Evolutionary conservation across 768 basidiomycete genomes (phyloP).

Genomic region (Amanita polypyramis): DNA sequence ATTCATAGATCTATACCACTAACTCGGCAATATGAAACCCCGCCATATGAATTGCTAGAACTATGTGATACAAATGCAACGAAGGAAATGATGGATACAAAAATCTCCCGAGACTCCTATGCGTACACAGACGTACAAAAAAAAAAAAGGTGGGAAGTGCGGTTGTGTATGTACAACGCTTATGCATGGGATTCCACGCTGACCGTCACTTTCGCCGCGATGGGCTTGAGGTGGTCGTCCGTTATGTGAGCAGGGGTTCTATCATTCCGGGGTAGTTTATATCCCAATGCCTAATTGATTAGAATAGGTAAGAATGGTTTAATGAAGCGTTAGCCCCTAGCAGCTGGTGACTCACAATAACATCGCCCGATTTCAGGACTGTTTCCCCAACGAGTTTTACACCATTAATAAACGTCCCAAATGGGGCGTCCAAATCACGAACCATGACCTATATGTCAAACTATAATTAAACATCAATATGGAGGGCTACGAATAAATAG

Average conservation of each 20-base stretch:
- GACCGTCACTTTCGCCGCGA: conserved; percentile 27
- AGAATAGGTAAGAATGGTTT: conserved; percentile 5
- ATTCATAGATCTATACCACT: neutral
- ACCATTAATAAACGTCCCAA: conserved; percentile 41
- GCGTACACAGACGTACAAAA: neutral
- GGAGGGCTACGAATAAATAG: neutral
- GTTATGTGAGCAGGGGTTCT: conserved; percentile 27
- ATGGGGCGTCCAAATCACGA: conserved; percentile 33
- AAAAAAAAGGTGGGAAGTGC: neutral
- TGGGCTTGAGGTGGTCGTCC: conserved; percentile 35
- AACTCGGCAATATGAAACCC: neutral
- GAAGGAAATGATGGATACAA: neutral
- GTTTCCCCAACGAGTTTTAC: conserved; percentile 24
- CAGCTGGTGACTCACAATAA: conserved; percentile 28
- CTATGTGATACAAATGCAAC: neutral
- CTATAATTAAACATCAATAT: neutral
- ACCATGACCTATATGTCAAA: conserved; percentile 29
- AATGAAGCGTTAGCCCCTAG: conserved; percentile 6
- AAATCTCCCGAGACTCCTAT: too few relatives aligned
- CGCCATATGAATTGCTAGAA: neutral
- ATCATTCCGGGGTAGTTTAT: conserved; percentile 23
- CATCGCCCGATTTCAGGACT: conserved; percentile 29
- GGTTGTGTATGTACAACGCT: neutral
- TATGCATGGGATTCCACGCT: conserved; percentile 1
- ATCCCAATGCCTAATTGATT: conserved; percentile 21